Evolutionary conservation across 768 basidiomycete species (phyloP).

Genomic region (Astraeus odoratus): DNA sequence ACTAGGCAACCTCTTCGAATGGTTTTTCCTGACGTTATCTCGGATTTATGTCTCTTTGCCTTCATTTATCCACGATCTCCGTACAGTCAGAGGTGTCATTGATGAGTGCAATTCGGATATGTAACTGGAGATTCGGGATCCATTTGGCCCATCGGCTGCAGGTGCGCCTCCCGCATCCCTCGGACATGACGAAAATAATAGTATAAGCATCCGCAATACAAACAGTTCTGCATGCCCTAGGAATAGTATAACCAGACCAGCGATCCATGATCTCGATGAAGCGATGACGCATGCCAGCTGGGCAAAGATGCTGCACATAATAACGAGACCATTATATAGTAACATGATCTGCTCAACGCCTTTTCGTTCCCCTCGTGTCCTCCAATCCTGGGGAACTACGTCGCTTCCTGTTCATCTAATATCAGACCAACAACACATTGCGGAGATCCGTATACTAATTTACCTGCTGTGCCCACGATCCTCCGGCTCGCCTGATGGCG

Average conservation of each 20-base stretch:
- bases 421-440: neutral
- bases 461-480: constrained; percentile 57
- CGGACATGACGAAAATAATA: too few species aligned
- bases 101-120: too few species aligned
- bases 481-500: constrained; percentile 61
- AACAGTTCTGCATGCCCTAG: neutral
- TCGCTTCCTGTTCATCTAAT: constrained; percentile 48
- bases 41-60: too few species aligned
- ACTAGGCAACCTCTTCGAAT: too few species aligned
- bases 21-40: neutral
- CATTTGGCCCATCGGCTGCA: too few species aligned
- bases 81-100: too few species aligned
- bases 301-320: constrained; percentile 12
- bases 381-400: constrained; percentile 67
- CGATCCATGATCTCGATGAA: too few species aligned
- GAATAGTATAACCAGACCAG: neutral
- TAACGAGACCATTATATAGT: constrained; percentile 23
- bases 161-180: too few species aligned
- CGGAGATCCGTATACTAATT: constrained; percentile 15
- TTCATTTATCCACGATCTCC: too few species aligned
- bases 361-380: constrained; percentile 61
- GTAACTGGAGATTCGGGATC: too few species aligned
- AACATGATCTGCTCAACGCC: constrained; percentile 44
- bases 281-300: too few species aligned
- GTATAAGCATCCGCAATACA: too few species aligned